Percentiles rank a stretch among this genome's conserved stretches.
These are phyloP conservation scores for Rosellinia necatrix DNA, from an alignment of 2,329 filamentous ascomycete genomes.

Conservation along the genomic window DNA sequence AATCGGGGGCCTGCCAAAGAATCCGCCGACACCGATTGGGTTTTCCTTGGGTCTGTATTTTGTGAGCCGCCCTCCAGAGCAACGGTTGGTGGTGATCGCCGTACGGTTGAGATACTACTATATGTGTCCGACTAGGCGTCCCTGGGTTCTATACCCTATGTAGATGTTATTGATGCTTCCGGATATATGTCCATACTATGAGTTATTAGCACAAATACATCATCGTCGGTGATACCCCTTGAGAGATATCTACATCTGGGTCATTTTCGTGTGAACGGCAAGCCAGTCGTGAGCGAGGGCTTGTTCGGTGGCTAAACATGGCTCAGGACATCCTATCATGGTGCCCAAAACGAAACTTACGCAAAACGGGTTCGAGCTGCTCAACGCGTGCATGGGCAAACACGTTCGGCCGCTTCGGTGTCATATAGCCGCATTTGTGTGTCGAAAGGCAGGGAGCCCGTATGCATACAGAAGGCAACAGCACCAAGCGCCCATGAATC, in stretches of 20 bases:
- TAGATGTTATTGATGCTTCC: background rate
- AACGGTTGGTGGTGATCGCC: background rate
- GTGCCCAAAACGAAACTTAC: conserved; percentile 2
- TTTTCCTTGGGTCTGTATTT: background rate
- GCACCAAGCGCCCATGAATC: background rate
- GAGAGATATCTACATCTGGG: background rate
- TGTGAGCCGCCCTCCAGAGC: background rate
- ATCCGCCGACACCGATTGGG: no score
- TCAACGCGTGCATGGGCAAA: background rate
- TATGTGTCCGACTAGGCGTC: background rate
- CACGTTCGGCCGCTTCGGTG: background rate
- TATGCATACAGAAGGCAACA: background rate
- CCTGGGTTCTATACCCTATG: background rate
- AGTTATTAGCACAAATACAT: background rate
- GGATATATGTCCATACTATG: background rate
- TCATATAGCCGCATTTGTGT: background rate
- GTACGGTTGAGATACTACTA: background rate
- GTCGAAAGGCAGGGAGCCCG: background rate
- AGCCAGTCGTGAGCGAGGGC: conserved; percentile 3
- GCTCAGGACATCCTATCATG: background rate
- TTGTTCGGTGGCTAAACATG: background rate
- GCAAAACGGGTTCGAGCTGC: background rate
- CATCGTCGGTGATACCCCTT: background rate
- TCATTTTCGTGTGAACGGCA: background rate
- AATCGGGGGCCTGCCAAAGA: background rate